phyloP scores from a whole-genome alignment of 1,284 basidiomycete genomes.

The Kalmanozyma brasiliensis region DNA sequence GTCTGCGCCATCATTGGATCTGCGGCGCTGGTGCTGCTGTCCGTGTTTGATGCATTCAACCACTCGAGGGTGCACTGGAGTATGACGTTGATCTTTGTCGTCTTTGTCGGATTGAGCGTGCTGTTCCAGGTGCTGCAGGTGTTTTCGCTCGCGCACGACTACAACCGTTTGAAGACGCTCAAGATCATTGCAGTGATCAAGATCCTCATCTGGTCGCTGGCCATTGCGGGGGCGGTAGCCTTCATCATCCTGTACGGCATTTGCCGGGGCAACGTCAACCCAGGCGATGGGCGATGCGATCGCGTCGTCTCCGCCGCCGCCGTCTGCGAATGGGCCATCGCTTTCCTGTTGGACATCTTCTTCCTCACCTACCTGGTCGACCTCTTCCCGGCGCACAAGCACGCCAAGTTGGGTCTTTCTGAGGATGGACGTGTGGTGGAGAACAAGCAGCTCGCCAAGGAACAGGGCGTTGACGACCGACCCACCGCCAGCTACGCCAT shows the following conservation, averaged over 20 bases:
- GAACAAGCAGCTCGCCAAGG: constrained; percentile 42
- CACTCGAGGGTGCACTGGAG: constrained; percentile 71
- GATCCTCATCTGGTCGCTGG: constrained; percentile 69
- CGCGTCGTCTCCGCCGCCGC: constrained; percentile 69
- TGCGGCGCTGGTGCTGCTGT: constrained; percentile 70
- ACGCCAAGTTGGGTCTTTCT: constrained; percentile 46
- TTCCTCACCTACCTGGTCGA: constrained; percentile 68
- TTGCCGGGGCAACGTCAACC: constrained; percentile 52
- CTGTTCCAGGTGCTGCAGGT: constrained; percentile 71
- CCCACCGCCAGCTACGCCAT: constrained; percentile 39
- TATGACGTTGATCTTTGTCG: constrained; percentile 71
- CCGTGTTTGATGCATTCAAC: constrained; percentile 68
- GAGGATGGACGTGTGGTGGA: constrained; percentile 54
- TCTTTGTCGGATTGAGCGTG: constrained; percentile 70
- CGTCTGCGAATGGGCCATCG: constrained; percentile 60
- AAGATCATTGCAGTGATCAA: constrained; percentile 70
- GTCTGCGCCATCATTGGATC: constrained; percentile 70
- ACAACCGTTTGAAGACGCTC: constrained; percentile 69
- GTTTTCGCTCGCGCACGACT: constrained; percentile 68
- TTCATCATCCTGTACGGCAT: constrained; percentile 70
- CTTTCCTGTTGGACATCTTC: constrained; percentile 69
- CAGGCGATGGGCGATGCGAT: constrained; percentile 67
- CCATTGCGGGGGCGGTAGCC: constrained; percentile 69
- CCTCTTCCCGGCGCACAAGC: constrained; percentile 55
- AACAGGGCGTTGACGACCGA: constrained; percentile 24